phyloP scores from a whole-genome alignment of 2,329 filamentous ascomycete genomes.

The Alternaria tenuissima region DNA sequence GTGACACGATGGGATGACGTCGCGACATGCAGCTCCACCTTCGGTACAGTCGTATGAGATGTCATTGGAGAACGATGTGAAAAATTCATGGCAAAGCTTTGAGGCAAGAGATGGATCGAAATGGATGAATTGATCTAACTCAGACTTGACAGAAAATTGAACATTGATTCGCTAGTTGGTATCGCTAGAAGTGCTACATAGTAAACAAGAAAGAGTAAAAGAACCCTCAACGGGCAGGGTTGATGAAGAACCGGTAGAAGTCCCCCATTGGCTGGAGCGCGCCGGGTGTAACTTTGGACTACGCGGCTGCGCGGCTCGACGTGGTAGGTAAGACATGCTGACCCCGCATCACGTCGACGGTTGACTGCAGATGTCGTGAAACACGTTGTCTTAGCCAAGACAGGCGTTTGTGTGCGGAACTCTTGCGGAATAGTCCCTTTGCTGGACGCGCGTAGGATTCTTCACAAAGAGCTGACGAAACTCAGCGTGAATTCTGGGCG shows the following conservation, averaged over 20 bases:
- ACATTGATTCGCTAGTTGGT: neutral
- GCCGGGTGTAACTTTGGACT: neutral
- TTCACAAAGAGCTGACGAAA: conserved; percentile 5
- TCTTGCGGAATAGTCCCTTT: neutral
- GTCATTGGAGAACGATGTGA: neutral
- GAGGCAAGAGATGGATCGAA: neutral
- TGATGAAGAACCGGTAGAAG: neutral
- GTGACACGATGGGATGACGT: neutral
- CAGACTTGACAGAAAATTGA: neutral
- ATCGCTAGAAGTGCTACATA: neutral
- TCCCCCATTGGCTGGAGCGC: neutral
- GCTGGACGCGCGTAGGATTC: conserved; percentile 5
- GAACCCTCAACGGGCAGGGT: neutral
- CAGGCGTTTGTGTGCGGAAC: neutral
- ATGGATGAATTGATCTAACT: neutral
- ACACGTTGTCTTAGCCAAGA: conserved; percentile 6
- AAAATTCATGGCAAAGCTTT: neutral
- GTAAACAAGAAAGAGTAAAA: neutral
- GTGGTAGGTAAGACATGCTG: conserved; percentile 8
- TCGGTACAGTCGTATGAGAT: neutral
- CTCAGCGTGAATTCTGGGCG: neutral
- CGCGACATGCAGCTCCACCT: neutral
- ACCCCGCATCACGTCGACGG: conserved; percentile 8
- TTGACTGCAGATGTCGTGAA: conserved; percentile 11
- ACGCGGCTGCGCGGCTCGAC: conserved; percentile 4